Percentiles rank a stretch among this genome's conserved stretches.
phyloP scores from a whole-genome alignment of 805 yeast species.

The Teunomyces lycoperdinae region DNA sequence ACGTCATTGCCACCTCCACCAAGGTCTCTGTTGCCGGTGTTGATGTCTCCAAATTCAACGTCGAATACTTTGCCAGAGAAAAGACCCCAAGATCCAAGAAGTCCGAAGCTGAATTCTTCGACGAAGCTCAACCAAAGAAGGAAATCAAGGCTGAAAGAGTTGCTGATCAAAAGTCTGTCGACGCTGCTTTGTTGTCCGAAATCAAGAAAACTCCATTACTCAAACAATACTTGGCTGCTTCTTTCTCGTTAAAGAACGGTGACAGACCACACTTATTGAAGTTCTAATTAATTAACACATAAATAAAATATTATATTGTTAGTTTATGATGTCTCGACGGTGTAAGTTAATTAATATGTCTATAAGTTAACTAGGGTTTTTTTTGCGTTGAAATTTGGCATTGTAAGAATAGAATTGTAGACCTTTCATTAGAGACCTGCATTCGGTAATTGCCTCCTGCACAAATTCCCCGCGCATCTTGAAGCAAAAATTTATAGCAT shows the following conservation, averaged over 20 bases:
- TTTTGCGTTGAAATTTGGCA: background rate
- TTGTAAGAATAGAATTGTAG: too few species aligned
- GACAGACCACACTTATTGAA: slow-evolving; percentile 98
- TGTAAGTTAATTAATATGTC: background rate
- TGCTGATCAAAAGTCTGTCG: slow-evolving; percentile 95
- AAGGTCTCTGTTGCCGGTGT: slow-evolving; percentile 75
- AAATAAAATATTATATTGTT: slow-evolving; percentile 3
- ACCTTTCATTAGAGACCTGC: background rate
- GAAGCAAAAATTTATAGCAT: slow-evolving; percentile 7
- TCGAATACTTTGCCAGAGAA: slow-evolving; percentile 95
- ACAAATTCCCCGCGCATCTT: background rate
- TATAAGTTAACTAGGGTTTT: slow-evolving; percentile 2
- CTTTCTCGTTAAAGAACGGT: slow-evolving; percentile 96
- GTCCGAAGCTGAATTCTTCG: slow-evolving; percentile 91
- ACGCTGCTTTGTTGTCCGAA: slow-evolving; percentile 86
- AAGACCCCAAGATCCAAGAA: slow-evolving; percentile 77
- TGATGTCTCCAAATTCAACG: slow-evolving; percentile 88
- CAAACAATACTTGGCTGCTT: slow-evolving; percentile 92
- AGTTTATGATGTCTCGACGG: slow-evolving; percentile 1
- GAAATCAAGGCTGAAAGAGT: slow-evolving; percentile 91
- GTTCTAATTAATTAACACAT: slow-evolving; percentile 55
- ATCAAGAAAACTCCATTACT: slow-evolving; percentile 96
- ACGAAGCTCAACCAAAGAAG: slow-evolving; percentile 72
- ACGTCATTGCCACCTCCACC: slow-evolving; percentile 98
- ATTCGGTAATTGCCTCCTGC: slow-evolving; percentile 1